These are phyloP conservation scores for Aspergillus quadrilineatus DNA, from an alignment of 2,329 filamentous ascomycete genomes.

Conservation along the genomic window DNA sequence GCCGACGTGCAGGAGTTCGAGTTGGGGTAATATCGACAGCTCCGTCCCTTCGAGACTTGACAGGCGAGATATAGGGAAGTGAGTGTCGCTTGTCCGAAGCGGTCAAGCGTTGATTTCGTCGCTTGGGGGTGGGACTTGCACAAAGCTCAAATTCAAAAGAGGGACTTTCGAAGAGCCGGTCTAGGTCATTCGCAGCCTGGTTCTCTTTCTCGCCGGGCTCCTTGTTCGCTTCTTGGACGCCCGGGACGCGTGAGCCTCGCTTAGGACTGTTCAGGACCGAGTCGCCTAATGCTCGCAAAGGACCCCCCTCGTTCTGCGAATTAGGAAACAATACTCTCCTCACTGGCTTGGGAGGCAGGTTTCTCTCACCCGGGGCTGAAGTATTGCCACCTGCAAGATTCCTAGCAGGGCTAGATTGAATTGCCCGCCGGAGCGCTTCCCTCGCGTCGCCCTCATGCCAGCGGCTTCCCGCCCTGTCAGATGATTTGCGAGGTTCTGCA, in stretches of 20 bases:
- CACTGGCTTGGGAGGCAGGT: constrained; percentile 56
- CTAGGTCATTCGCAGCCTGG: constrained; percentile 51
- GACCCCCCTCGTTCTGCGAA: constrained; percentile 33
- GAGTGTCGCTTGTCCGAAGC: constrained; percentile 36
- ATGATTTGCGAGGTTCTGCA: constrained; percentile 44
- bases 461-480: constrained; percentile 31
- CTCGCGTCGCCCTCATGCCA: constrained; percentile 42
- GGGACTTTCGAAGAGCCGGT: constrained; percentile 65
- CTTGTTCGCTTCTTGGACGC: constrained; percentile 38
- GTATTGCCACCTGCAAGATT: constrained; percentile 47
- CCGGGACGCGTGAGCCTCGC: constrained; percentile 40
- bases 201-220: constrained; percentile 59
- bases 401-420: constrained; percentile 62
- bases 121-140: constrained; percentile 53
- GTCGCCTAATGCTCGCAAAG: constrained; percentile 38
- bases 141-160: constrained; percentile 54
- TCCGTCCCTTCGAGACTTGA: constrained; percentile 25
- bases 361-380: constrained; percentile 46
- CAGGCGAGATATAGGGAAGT: constrained; percentile 37
- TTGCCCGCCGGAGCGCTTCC: constrained; percentile 53
- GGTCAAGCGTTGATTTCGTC: constrained; percentile 54
- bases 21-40: constrained; percentile 27
- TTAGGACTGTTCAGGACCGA: constrained; percentile 51
- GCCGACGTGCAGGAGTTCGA: constrained; percentile 33
- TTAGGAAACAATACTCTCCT: constrained; percentile 46